A percentile compares a stretch with the other conserved stretches of the same genome.
phyloP scores from a whole-genome alignment of 305 asterid species.

The Solanum hybrid region DNA sequence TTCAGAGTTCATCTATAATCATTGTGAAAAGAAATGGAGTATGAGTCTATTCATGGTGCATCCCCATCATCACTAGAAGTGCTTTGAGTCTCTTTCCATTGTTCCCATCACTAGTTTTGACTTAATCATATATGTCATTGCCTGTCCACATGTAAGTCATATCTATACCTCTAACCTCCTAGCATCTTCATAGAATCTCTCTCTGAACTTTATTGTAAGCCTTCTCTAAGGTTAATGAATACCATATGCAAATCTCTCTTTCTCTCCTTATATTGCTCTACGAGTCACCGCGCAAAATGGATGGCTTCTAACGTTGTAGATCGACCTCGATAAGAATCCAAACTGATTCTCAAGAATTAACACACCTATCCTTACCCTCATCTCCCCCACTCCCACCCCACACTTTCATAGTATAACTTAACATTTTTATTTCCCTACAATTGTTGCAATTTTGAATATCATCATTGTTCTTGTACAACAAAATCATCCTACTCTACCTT shows the following conservation, averaged over 20 bases:
- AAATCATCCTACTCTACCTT: background rate
- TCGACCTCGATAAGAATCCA: background rate
- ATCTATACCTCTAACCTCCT: background rate
- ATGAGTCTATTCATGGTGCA: background rate
- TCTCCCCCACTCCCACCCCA: background rate
- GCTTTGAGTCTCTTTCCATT: background rate
- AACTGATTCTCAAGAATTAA: background rate
- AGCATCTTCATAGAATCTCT: background rate
- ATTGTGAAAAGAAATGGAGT: background rate
- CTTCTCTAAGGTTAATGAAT: background rate
- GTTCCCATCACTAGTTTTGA: background rate
- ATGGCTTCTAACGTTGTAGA: background rate
- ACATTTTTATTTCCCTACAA: background rate
- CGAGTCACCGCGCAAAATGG: background rate
- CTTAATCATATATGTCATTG: background rate
- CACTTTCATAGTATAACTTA: background rate
- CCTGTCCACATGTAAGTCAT: background rate
- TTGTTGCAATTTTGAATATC: background rate
- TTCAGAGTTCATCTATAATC: background rate
- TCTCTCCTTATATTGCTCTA: background rate
- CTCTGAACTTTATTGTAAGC: background rate
- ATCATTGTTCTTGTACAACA: background rate
- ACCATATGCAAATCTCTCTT: background rate
- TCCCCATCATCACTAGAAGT: background rate
- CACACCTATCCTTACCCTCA: background rate